These are phyloP conservation scores for Pulveroboletus sp. DNA, from an alignment of 768 basidiomycete species.

Conservation along the genomic window DNA sequence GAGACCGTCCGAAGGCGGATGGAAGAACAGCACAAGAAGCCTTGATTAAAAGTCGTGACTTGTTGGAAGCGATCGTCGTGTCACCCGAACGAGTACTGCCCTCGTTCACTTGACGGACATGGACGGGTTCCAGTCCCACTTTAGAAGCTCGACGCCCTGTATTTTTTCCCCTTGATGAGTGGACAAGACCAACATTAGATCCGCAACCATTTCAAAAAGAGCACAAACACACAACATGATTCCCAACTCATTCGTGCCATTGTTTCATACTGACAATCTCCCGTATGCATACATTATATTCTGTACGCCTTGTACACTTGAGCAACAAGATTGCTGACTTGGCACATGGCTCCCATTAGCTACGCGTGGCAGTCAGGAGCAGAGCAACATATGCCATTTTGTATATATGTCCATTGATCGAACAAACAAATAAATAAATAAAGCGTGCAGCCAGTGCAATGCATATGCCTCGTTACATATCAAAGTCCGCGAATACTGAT, in stretches of 20 bases:
- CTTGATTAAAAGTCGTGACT: conserved; percentile 12
- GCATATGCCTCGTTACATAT: no score
- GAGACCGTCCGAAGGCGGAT: conserved; percentile 31
- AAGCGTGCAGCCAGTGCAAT: no score
- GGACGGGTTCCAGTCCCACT: conserved; percentile 4
- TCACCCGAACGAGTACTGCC: not conserved
- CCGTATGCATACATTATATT: not conserved
- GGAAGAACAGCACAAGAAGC: conserved; percentile 29
- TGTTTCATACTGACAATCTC: not conserved
- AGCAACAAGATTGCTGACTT: not conserved
- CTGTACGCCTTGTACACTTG: not conserved
- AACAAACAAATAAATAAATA: conserved; percentile 4
- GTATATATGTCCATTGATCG: conserved; percentile 5
- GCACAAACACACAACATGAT: conserved; percentile 2
- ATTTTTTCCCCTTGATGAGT: conserved; percentile 2
- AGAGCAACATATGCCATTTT: not conserved
- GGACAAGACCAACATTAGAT: not conserved
- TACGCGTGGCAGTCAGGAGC: conserved; percentile 4
- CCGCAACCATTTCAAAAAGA: not conserved
- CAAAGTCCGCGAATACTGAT: not conserved
- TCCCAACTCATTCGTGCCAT: conserved; percentile 1
- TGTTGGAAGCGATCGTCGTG: conserved; percentile 6
- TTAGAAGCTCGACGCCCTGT: conserved; percentile 11
- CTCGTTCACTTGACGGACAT: conserved; percentile 5
- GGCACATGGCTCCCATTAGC: not conserved